phyloP scores from a whole-genome alignment of 345 rosid species.

The Citrus medica region DNA sequence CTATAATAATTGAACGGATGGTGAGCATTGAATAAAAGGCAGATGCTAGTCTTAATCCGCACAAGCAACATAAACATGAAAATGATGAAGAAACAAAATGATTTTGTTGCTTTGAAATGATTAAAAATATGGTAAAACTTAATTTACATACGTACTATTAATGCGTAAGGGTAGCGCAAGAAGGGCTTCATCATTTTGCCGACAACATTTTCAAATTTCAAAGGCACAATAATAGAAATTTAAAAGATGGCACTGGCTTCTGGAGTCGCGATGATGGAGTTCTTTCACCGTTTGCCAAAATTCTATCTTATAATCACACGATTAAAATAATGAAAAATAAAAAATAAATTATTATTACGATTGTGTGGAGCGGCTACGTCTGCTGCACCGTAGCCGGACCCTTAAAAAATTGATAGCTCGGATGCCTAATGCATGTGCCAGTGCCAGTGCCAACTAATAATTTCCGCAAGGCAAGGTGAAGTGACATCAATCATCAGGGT shows the following conservation, averaged over 20 bases:
- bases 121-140: too few relatives aligned
- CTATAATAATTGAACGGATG: neutral
- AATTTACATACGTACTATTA: neutral
- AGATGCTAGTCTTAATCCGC: neutral
- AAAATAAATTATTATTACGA: too few relatives aligned
- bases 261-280: too few relatives aligned
- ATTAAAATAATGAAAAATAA: too few relatives aligned
- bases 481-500: too few relatives aligned
- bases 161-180: neutral
- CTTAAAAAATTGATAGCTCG: neutral
- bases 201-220: too few relatives aligned
- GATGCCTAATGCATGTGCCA: neutral
- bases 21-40: neutral
- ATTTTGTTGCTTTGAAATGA: neutral
- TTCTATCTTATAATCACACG: too few relatives aligned
- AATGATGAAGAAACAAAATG: neutral
- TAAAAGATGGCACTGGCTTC: too few relatives aligned
- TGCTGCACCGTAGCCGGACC: too few relatives aligned
- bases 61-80: neutral
- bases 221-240: neutral
- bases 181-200: neutral
- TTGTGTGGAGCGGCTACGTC: too few relatives aligned
- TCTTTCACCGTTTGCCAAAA: too few relatives aligned
- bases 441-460: neutral
- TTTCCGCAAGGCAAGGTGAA: neutral